A percentile compares a stretch with the other conserved stretches of the same genome.
These are phyloP conservation scores for Lactifluus subvellereus DNA, from an alignment of 768 basidiomycete species.

Conservation along the genomic window DNA sequence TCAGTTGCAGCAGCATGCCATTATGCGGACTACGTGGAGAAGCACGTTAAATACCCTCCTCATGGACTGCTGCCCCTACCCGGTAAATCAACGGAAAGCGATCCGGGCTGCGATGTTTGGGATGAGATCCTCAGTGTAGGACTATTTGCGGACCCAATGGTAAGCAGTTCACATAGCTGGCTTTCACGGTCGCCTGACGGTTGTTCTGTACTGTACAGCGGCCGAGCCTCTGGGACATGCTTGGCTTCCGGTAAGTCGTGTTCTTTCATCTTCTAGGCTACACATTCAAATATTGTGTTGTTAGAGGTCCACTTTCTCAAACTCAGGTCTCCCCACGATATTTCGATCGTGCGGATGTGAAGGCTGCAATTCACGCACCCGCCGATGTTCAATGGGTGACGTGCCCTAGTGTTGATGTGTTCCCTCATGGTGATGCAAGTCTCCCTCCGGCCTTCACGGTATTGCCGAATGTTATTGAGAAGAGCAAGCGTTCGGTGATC, in stretches of 20 bases:
- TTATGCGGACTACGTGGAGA: slow-evolving; percentile 55
- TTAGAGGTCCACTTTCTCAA: slow-evolving; percentile 50
- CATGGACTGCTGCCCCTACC: slow-evolving; percentile 62
- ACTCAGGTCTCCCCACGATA: slow-evolving; percentile 55
- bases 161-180: slow-evolving; percentile 23
- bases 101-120: slow-evolving; percentile 63
- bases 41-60: slow-evolving; percentile 64
- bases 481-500: slow-evolving; percentile 61
- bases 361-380: slow-evolving; percentile 67
- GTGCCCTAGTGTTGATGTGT: slow-evolving; percentile 56
- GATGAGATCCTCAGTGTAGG: slow-evolving; percentile 57
- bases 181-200: not conserved
- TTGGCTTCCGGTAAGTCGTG: slow-evolving; percentile 64
- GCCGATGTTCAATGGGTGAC: slow-evolving; percentile 52
- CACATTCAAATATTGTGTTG: not conserved
- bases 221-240: slow-evolving; percentile 72
- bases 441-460: slow-evolving; percentile 55
- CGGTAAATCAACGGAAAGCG: slow-evolving; percentile 42
- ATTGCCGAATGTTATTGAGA: slow-evolving; percentile 70
- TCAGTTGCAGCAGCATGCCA: slow-evolving; percentile 47
- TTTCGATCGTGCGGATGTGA: slow-evolving; percentile 65
- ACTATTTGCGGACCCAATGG: slow-evolving; percentile 57
- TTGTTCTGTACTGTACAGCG: slow-evolving; percentile 29
- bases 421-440: slow-evolving; percentile 56
- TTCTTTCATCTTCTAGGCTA: not conserved